Evolutionary conservation across 371 early-diverging fungal genomes (phyloP), one percentile per base, ranked within the genome.

Genomic region (Apophysomyces trapeziformis): DNA sequence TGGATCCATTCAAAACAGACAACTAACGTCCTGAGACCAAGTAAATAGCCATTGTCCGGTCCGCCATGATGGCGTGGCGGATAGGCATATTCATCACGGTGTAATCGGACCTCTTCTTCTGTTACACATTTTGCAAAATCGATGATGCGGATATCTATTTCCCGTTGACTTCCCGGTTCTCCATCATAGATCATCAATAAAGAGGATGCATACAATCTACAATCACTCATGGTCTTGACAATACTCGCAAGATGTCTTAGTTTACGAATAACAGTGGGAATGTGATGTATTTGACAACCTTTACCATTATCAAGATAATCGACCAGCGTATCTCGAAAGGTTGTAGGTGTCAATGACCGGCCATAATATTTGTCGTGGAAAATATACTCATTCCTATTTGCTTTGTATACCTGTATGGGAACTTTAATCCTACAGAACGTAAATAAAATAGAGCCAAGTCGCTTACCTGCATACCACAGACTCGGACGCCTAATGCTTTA

Each of bases 361-460:
- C 99, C 99, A 67, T 90, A 90, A 74, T 99, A 99, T 74, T 99
- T 99, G 82, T 96, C 94, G 64, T 93, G 89, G 73, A 92, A 96
- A 12, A 89, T 50, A 73, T 87, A 78, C 32, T 84, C 79, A n/a
- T 87, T 69, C 0, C 81, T 85, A 39, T 85, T 74, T 5, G 79
- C 75, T 61, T 95, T 94, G 80, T 92, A 98, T 5, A 95, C 93
- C 93, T 80, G 60, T 37, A 21, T 3, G 36, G 38, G 6, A 36
- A 5, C 39, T 14, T 45, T 47, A 68, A 38, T 18, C 12, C 35
- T 14, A 41, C 13, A 16, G 47, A 21, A 12, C 14, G n/a, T 37
- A 32, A 38, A 37, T 16, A 45, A 41, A 54, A 58, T 60, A 26
- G 32, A 26, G 32, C 16, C 59, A 59, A 32, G 38, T 16, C 57